Percentiles rank a stretch among this genome's conserved stretches.
phyloP scores from a whole-genome alignment of 768 basidiomycete genomes.

The Collybia sp. region DNA sequence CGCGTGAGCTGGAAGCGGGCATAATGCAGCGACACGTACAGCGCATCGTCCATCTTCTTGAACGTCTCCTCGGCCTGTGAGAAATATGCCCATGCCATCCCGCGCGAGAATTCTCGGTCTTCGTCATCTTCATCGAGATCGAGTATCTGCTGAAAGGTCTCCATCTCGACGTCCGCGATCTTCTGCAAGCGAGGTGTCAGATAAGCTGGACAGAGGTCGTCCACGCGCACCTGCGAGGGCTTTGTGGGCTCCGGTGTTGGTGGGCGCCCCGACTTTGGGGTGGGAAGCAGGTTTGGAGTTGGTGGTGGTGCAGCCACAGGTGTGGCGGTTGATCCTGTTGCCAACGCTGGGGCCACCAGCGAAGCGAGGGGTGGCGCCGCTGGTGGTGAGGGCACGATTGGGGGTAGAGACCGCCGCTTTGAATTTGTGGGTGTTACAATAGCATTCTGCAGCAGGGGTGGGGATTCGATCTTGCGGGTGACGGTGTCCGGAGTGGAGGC shows the following conservation, averaged over 20 bases:
- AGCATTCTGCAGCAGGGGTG: constrained; percentile 5
- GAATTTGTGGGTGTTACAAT: constrained; percentile 4
- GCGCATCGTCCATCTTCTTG: constrained; percentile 64
- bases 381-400: neutral
- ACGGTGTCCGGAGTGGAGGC: too few species aligned
- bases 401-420: too few species aligned
- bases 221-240: neutral
- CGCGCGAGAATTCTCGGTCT: constrained; percentile 64
- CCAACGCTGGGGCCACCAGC: too few species aligned
- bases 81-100: constrained; percentile 80
- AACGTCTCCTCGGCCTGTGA: constrained; percentile 77
- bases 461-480: neutral
- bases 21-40: constrained; percentile 50
- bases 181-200: constrained; percentile 6
- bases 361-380: too few species aligned
- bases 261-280: neutral
- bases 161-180: constrained; percentile 54
- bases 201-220: neutral
- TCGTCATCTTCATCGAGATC: constrained; percentile 87
- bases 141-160: constrained; percentile 79
- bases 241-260: neutral
- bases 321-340: too few species aligned
- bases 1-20: constrained; percentile 3
- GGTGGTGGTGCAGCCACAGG: constrained; percentile 2
- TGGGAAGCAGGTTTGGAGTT: constrained; percentile 7